phyloP scores from a whole-genome alignment of 495 filamentous ascomycete genomes.

The Neurospora africana region DNA sequence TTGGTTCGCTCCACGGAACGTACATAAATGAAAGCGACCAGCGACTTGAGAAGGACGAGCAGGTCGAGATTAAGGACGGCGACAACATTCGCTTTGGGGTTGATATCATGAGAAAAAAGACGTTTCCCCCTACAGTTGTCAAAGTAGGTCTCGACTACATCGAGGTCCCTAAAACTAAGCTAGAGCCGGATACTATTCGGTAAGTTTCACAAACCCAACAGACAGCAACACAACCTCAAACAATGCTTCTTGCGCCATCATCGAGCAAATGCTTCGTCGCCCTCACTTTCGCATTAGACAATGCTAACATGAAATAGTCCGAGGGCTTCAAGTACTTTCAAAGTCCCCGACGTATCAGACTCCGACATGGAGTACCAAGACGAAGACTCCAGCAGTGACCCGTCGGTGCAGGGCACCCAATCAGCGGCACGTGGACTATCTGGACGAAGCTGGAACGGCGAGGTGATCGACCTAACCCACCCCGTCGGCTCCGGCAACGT shows the following conservation, averaged over 20 bases:
- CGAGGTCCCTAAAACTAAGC: background rate
- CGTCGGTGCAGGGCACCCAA: background rate
- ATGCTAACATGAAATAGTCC: background rate
- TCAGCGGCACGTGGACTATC: background rate
- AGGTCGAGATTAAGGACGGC: slow-evolving; percentile 18
- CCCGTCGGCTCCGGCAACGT: background rate
- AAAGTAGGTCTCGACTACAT: slow-evolving; percentile 14
- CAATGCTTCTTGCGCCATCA: background rate
- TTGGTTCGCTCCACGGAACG: slow-evolving; percentile 50
- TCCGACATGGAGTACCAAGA: slow-evolving; percentile 8
- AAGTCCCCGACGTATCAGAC: slow-evolving; percentile 20
- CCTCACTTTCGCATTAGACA: background rate
- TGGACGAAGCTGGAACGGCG: background rate
- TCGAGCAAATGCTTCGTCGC: background rate
- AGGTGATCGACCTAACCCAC: background rate
- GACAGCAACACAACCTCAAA: background rate
- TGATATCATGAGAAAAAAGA: slow-evolving; percentile 30
- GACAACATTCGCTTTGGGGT: slow-evolving; percentile 38
- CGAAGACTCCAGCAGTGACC: slow-evolving; percentile 5
- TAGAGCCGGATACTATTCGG: slow-evolving; percentile 3
- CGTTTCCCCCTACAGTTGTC: slow-evolving; percentile 28
- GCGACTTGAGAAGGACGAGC: background rate
- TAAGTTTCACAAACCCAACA: background rate
- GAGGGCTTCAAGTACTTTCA: slow-evolving; percentile 10
- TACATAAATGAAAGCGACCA: slow-evolving; percentile 23